Evolutionary conservation across 495 filamentous ascomycete species (phyloP), one percentile per base, ranked within the genome.

Genomic region (Cercophora samala): DNA sequence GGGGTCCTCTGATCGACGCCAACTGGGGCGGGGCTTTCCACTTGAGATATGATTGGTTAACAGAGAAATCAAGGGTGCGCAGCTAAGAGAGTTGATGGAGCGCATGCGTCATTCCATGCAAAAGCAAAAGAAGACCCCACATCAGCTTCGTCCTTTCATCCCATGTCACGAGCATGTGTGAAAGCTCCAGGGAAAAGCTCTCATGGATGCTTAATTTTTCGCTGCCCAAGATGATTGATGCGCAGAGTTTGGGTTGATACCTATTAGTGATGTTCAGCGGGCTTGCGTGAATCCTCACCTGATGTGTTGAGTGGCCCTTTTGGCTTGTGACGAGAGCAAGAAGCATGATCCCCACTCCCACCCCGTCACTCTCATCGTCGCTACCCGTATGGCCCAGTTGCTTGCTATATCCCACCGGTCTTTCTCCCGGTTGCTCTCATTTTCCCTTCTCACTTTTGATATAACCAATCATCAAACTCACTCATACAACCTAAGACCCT

Each of bases 91-190:
- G 52, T 56, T 0, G 53, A 56, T 23, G 53, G 53, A 56, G n/a
- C 22, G 53, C 53, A 56, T 56, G 53, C 53, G 53, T 56, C 53
- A 56, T 56, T 23, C 19, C 53, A 56, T 19, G n/a, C 22, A 56
- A 56, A 5, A 54, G n/a, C 22, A 56, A 56, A 5, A 54, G 53
- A 23, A 8, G 5, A 9, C 53, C 53, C n/a, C 53, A 56, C n/a
- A 15, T 21, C n/a, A 56, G 53, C 53, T 19, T 56, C 22, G n/a
- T 56, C n/a, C 22, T 56, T 23, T 56, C 53, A 56, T 23, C 53
- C 22, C 53, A 56, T 56, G n/a, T 56, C 53, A 56, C 53, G 22
- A 46, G 37, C 37, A 17, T 13, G 13, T 46, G 9, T 46, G 37
- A 46, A 46, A 46, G 29, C 29, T 32, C 29, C 29, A 32, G 29